A percentile compares a stretch with the other conserved stretches of the same genome.
Evolutionary conservation across 208 protist species (phyloP).

Genomic region (Leishmania lainsoni): DNA sequence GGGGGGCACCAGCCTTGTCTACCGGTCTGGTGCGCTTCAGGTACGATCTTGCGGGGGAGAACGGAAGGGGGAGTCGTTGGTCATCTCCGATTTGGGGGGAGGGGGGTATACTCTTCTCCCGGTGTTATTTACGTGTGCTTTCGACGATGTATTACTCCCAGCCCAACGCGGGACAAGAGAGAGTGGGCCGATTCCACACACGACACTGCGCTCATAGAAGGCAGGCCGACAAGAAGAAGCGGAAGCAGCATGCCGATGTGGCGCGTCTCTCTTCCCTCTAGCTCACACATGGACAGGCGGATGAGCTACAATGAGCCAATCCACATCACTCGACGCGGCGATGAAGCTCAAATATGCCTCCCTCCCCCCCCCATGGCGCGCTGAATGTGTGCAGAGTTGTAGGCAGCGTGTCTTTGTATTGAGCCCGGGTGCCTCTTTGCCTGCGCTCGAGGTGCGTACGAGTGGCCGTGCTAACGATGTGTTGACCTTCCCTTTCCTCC

Average conservation of each 20-base stretch:
- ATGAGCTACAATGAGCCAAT: neutral
- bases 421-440: neutral
- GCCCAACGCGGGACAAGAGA: neutral
- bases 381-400: neutral
- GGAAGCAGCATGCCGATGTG: neutral
- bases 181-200: neutral
- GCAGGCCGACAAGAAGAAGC: neutral
- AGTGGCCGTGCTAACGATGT: neutral
- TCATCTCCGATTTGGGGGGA: neutral
- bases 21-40: neutral
- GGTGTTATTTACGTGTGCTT: neutral
- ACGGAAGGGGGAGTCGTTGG: neutral
- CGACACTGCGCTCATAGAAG: neutral
- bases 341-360: neutral
- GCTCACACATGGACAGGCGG: neutral
- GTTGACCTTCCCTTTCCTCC: neutral
- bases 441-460: neutral
- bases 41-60: neutral
- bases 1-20: neutral
- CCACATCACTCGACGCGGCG: no score
- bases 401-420: neutral
- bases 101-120: neutral
- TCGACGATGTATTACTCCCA: neutral
- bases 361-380: neutral
- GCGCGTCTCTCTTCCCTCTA: neutral